Evolutionary conservation across 192 early-diverging fungal genomes (phyloP).

Genomic region (Endogone sp.): DNA sequence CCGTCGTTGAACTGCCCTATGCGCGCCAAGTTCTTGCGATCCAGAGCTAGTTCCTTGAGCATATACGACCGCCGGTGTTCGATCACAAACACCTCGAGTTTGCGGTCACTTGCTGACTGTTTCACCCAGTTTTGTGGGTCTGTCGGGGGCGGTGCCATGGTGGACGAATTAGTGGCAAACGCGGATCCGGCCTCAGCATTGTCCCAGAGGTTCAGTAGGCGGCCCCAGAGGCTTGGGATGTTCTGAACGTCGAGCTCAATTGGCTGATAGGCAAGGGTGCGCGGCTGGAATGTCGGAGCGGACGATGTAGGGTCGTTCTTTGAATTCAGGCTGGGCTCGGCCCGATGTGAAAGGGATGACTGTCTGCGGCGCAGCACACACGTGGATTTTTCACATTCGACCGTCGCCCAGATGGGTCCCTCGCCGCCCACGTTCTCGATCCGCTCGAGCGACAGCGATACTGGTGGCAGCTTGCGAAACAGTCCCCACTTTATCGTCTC

Average conservation of each 20-base stretch:
- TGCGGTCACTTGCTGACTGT: slow-evolving; percentile 5
- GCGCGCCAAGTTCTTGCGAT: slow-evolving; percentile 12
- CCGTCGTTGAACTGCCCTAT: slow-evolving; percentile 9
- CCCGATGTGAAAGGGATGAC: too few relatives aligned
- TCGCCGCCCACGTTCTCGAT: slow-evolving; percentile 1
- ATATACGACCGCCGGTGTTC: slow-evolving; percentile 11
- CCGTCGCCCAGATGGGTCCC: background rate
- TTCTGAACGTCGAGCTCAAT: slow-evolving; percentile 14
- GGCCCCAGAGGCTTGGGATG: slow-evolving; percentile 14
- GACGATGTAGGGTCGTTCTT: too few relatives aligned
- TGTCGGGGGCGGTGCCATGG: background rate
- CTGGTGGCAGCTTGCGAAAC: slow-evolving; percentile 1
- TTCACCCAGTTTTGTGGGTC: slow-evolving; percentile 7
- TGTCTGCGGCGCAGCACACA: too few relatives aligned
- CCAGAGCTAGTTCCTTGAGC: slow-evolving; percentile 11
- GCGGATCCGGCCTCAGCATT: slow-evolving; percentile 3
- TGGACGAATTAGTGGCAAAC: background rate
- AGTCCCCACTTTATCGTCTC: slow-evolving; percentile 14
- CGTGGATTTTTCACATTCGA: background rate
- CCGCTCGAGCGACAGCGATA: slow-evolving; percentile 4
- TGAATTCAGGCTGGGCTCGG: too few relatives aligned
- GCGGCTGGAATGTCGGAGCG: too few relatives aligned
- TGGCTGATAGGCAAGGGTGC: background rate
- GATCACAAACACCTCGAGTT: slow-evolving; percentile 8
- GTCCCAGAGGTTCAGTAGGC: slow-evolving; percentile 12